Percentiles rank a stretch among this genome's conserved stretches.
These are phyloP conservation scores for Coffea eugenioides DNA, from an alignment of 257 asterid species.

Conservation along the genomic window DNA sequence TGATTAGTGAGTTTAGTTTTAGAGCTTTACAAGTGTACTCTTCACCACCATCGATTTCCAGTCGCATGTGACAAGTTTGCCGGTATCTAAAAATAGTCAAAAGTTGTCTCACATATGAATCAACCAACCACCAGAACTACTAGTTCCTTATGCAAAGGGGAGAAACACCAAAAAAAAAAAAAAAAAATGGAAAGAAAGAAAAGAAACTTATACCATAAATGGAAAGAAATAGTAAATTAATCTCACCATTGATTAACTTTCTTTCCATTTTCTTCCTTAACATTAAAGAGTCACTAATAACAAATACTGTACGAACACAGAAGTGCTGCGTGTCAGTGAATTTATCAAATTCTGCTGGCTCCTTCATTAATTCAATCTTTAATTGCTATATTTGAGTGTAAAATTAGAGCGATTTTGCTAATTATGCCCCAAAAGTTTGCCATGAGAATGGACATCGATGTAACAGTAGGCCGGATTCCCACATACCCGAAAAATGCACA, in stretches of 20 bases:
- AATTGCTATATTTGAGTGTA: not conserved
- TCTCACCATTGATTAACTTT: too few species aligned
- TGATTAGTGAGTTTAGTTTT: not conserved
- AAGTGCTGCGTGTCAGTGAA: not conserved
- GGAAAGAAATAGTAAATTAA: too few species aligned
- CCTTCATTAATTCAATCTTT: not conserved
- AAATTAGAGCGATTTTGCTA: not conserved
- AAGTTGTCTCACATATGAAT: not conserved
- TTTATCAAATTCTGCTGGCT: not conserved
- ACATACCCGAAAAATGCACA: constrained; percentile 52
- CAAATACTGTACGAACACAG: not conserved
- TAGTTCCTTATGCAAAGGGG: too few species aligned
- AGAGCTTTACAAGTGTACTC: not conserved
- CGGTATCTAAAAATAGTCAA: not conserved
- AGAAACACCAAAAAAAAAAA: too few species aligned
- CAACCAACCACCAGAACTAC: too few species aligned
- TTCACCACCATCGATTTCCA: not conserved
- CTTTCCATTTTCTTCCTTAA: too few species aligned
- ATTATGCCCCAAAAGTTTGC: not conserved
- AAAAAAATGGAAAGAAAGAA: too few species aligned
- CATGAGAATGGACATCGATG: not conserved
- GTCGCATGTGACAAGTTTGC: not conserved
- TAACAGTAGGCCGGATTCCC: not conserved
- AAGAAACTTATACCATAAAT: too few species aligned
- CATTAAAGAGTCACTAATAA: too few species aligned